A percentile compares a stretch with the other conserved stretches of the same genome.
phyloP scores from a whole-genome alignment of 2,329 filamentous ascomycete genomes.

The Trichoderma sp. region DNA sequence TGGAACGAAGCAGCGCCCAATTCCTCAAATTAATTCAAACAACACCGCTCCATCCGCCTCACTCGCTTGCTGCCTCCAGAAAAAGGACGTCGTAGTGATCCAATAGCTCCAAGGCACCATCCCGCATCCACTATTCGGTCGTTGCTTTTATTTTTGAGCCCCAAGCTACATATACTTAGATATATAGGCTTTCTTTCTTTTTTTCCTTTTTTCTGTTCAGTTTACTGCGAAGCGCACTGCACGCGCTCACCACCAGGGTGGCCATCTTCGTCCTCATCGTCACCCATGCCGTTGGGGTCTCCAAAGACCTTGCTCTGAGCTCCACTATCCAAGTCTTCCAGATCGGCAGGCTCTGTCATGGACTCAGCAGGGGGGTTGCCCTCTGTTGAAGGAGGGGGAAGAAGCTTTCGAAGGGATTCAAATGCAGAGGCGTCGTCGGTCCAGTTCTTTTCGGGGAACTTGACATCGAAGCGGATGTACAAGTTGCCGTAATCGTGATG shows the following conservation, averaged over 20 bases:
- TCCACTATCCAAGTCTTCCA: slow-evolving; percentile 80
- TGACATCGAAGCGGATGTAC: slow-evolving; percentile 96
- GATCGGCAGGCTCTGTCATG: slow-evolving; percentile 86
- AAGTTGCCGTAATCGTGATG: slow-evolving; percentile 96
- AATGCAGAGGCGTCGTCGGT: slow-evolving; percentile 68
- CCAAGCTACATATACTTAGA: neutral
- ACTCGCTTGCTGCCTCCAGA: slow-evolving; percentile 3
- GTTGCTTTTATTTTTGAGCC: neutral
- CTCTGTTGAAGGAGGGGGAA: slow-evolving; percentile 70
- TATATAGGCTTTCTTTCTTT: neutral
- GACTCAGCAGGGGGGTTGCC: slow-evolving; percentile 73
- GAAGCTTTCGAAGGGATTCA: slow-evolving; percentile 76
- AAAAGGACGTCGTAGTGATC: slow-evolving; percentile 8
- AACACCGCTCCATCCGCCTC: slow-evolving; percentile 29
- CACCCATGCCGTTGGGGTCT: slow-evolving; percentile 59
- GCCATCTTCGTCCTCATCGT: slow-evolving; percentile 78
- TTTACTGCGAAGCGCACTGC: slow-evolving; percentile 86
- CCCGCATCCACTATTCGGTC: neutral
- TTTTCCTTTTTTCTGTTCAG: neutral
- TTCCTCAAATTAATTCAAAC: slow-evolving; percentile 23
- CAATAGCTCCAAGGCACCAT: neutral
- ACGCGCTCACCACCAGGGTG: slow-evolving; percentile 76
- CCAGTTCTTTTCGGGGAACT: slow-evolving; percentile 85
- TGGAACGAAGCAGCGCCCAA: slow-evolving; percentile 20
- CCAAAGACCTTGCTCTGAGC: slow-evolving; percentile 67